phyloP scores from a whole-genome alignment of 2,329 filamentous ascomycete species.

The Penicillium sp. region DNA sequence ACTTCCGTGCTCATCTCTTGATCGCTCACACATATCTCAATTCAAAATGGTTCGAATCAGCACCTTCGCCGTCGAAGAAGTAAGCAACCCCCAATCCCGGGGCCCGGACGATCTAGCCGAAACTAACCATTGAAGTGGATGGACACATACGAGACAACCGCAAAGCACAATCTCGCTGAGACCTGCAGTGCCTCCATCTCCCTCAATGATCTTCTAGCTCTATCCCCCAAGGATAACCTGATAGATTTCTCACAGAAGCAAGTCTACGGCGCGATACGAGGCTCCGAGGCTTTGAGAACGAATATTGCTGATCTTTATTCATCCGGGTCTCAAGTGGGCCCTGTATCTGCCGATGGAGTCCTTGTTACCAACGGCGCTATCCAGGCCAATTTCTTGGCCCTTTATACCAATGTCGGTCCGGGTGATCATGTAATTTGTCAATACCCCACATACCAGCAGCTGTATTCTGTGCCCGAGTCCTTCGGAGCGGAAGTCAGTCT shows the following conservation, averaged over 20 bases:
- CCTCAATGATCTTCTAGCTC: constrained; percentile 63
- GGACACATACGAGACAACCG: constrained; percentile 55
- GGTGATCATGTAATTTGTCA: constrained; percentile 85
- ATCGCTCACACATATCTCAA: too few relatives aligned
- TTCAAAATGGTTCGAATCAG: constrained; percentile 22
- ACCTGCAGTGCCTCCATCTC: constrained; percentile 77
- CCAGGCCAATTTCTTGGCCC: constrained; percentile 76
- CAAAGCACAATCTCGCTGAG: constrained; percentile 72
- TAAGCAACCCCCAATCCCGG: neutral
- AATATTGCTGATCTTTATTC: constrained; percentile 40
- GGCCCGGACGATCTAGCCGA: neutral
- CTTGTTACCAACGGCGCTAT: constrained; percentile 81
- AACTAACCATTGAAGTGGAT: constrained; percentile 52
- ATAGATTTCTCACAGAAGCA: constrained; percentile 28
- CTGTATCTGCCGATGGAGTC: constrained; percentile 61
- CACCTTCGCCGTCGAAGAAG: constrained; percentile 23
- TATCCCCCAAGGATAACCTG: constrained; percentile 48
- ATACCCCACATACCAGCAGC: constrained; percentile 83
- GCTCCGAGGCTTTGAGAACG: constrained; percentile 25
- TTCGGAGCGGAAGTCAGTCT: constrained; percentile 76
- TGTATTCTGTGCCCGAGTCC: constrained; percentile 73
- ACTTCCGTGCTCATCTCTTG: neutral
- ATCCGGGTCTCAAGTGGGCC: constrained; percentile 32
- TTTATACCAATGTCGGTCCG: constrained; percentile 70
- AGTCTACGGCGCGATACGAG: constrained; percentile 31